Percentiles rank a stretch among this genome's conserved stretches.
Evolutionary conservation across 2,329 filamentous ascomycete species (phyloP).

Genomic region (Venturia pyrina): DNA sequence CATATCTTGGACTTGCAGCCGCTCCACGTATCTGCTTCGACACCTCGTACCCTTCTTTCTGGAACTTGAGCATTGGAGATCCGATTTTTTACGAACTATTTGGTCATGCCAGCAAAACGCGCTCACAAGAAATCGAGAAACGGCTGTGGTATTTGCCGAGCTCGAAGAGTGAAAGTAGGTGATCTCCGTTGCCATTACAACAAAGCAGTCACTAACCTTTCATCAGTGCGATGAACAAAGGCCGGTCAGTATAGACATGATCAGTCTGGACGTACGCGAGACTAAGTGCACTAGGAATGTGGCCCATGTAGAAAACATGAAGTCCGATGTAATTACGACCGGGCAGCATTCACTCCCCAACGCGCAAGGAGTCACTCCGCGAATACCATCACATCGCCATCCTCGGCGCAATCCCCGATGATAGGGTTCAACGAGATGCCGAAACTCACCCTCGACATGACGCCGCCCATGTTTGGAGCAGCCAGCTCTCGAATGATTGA

Average conservation of each 20-base stretch:
- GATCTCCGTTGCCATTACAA: background rate
- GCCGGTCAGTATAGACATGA: background rate
- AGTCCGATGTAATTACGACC: conserved; percentile 9
- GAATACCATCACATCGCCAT: background rate
- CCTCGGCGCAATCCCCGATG: background rate
- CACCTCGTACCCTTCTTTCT: background rate
- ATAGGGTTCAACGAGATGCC: background rate
- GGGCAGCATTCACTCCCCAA: conserved; percentile 1
- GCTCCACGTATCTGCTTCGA: background rate
- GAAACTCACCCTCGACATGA: background rate
- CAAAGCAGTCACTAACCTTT: no score
- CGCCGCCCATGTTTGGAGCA: conserved; percentile 8
- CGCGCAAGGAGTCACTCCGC: background rate
- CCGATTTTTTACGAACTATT: background rate
- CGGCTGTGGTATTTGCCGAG: conserved; percentile 10
- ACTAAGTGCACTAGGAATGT: background rate
- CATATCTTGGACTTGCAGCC: background rate
- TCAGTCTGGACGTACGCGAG: background rate
- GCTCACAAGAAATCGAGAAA: conserved; percentile 12
- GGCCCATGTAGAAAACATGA: conserved; percentile 11
- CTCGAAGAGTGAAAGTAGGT: conserved; percentile 7
- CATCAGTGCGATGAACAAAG: conserved; percentile 12
- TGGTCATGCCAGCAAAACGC: conserved; percentile 13
- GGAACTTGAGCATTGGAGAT: background rate
- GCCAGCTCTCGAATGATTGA: conserved; percentile 8